These are phyloP conservation scores for Euphorbia celastroides DNA, from an alignment of 441 rosid species.

Conservation along the genomic window DNA sequence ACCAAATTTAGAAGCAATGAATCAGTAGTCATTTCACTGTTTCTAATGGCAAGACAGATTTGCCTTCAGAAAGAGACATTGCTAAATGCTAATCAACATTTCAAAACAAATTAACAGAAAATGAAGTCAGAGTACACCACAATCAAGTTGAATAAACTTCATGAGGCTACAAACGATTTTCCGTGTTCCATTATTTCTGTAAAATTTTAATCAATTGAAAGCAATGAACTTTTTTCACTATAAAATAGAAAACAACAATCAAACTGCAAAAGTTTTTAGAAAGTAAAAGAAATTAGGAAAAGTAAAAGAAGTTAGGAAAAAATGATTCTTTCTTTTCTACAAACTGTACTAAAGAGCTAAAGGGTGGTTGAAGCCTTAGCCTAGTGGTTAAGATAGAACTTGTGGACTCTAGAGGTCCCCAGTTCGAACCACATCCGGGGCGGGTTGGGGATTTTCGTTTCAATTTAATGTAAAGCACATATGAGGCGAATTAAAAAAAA, in stretches of 20 bases:
- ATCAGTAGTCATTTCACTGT: background rate
- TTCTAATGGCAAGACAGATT: background rate
- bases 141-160: background rate
- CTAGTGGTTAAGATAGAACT: too few species aligned
- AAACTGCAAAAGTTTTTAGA: background rate
- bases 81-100: background rate
- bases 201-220: background rate
- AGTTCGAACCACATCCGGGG: too few species aligned
- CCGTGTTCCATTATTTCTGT: background rate
- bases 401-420: too few species aligned
- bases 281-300: too few species aligned
- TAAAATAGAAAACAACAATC: background rate
- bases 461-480: too few species aligned
- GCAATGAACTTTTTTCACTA: background rate
- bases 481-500: too few species aligned
- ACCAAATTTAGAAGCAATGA: background rate
- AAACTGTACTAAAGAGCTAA: background rate
- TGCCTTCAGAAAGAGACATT: background rate
- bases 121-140: background rate
- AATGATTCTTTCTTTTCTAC: background rate
- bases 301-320: too few species aligned
- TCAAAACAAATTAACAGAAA: background rate
- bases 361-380: too few species aligned
- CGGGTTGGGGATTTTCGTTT: too few species aligned
- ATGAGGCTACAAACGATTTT: background rate